These are phyloP conservation scores for Scheffersomyces lignosus DNA, from an alignment of 805 yeast genomes.

Conservation along the genomic window DNA sequence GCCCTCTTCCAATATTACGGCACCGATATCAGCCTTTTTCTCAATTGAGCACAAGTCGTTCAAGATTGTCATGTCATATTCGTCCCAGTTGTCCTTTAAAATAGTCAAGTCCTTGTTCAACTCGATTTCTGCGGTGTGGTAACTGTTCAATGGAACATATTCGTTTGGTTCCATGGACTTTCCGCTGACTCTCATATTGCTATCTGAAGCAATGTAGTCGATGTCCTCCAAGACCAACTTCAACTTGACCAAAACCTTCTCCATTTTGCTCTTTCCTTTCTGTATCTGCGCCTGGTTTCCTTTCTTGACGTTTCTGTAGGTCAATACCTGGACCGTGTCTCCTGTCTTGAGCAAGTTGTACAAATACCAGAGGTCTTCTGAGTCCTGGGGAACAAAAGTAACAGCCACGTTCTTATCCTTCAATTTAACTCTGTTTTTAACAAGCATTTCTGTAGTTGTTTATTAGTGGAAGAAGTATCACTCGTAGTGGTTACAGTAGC, in stretches of 20 bases:
- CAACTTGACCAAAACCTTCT: conserved; percentile 47
- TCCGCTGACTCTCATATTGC: conserved; percentile 78
- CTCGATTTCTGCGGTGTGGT: conserved; percentile 82
- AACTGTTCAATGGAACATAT: conserved; percentile 81
- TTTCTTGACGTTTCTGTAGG: conserved; percentile 62
- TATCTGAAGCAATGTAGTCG: conserved; percentile 79
- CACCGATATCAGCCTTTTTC: conserved; percentile 87
- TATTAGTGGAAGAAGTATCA: conserved; percentile 2
- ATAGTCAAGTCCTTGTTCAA: conserved; percentile 67
- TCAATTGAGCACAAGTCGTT: conserved; percentile 70
- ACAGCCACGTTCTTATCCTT: conserved; percentile 66
- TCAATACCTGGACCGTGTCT: conserved; percentile 70
- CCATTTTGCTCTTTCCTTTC: conserved; percentile 53
- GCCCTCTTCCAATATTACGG: conserved; percentile 91
- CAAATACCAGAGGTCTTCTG: conserved; percentile 87
- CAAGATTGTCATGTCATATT: conserved; percentile 54
- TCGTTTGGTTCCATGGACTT: conserved; percentile 65
- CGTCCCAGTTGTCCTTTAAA: conserved; percentile 79
- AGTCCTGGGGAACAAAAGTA: conserved; percentile 76
- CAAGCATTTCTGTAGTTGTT: conserved; percentile 7
- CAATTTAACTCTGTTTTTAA: conserved; percentile 14
- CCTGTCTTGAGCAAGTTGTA: conserved; percentile 77
- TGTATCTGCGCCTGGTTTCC: conserved; percentile 18
- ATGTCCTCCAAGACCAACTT: conserved; percentile 62
- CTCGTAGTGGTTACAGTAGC: no score